Conservation (phyloP, 371 early-diverging fungal species). For the Mucor lusitanicus region DNA sequence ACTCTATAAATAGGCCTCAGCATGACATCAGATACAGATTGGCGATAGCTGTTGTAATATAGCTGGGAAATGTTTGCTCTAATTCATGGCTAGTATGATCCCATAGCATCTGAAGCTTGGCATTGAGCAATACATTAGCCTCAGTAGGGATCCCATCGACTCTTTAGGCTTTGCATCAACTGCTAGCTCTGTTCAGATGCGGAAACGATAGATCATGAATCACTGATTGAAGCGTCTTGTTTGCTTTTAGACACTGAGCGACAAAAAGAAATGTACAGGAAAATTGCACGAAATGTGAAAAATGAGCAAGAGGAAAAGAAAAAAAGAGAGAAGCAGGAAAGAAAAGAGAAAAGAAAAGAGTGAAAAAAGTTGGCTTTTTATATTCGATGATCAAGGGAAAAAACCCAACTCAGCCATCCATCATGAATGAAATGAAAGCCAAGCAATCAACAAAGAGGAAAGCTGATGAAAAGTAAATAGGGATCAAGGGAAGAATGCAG, state of each 20-base stretch:
- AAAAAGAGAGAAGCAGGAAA: slow-evolving; percentile 1
- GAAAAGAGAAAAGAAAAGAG: neutral
- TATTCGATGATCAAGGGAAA: neutral
- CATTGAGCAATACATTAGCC: no score
- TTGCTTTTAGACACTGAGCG: no score
- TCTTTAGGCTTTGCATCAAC: no score
- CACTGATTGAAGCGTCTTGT: no score
- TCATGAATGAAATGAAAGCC: neutral
- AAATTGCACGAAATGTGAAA: neutral
- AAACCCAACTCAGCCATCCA: slow-evolving; percentile 1
- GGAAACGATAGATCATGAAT: no score
- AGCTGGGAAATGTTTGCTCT: neutral
- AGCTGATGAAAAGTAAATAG: neutral
- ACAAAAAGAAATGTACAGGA: neutral
- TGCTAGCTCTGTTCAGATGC: no score
- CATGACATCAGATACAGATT: neutral
- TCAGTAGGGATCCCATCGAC: no score
- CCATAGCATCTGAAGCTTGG: neutral
- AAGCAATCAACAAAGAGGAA: neutral
- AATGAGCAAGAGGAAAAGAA: slow-evolving; percentile 2
- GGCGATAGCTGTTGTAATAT: neutral
- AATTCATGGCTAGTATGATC: neutral
- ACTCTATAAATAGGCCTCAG: neutral
- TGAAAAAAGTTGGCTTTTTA: slow-evolving; percentile 6
- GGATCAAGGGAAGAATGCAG: neutral